Percentiles rank a stretch among this genome's conserved stretches.
phyloP scores from a whole-genome alignment of 1,284 basidiomycete genomes.

The Wallemia mellicola region DNA sequence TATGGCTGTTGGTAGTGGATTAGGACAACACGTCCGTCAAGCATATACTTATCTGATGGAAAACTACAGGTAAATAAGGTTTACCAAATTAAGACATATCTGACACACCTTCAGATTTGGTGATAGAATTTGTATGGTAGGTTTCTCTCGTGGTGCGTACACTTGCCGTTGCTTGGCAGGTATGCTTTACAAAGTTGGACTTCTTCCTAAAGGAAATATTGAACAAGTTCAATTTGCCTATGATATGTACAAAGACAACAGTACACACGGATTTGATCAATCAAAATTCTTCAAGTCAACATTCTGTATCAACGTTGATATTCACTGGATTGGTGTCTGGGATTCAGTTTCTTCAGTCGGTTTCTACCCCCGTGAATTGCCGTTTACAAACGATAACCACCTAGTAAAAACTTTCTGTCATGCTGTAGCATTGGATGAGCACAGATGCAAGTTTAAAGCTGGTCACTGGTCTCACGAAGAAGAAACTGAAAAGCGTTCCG shows the following conservation, averaged over 20 bases:
- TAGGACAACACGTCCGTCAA: constrained; percentile 4
- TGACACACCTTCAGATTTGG: constrained; percentile 6
- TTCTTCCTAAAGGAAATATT: constrained; percentile 11
- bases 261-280: constrained; percentile 5
- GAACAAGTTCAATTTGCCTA: constrained; percentile 13
- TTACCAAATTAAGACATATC: background rate
- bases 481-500: background rate
- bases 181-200: constrained; percentile 15
- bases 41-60: constrained; percentile 10
- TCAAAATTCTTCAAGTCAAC: constrained; percentile 8
- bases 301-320: constrained; percentile 9
- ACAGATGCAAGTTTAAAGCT: constrained; percentile 28
- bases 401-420: constrained; percentile 31
- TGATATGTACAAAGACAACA: constrained; percentile 9
- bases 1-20: background rate
- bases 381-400: constrained; percentile 29
- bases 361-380: constrained; percentile 24
- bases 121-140: constrained; percentile 17
- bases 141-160: constrained; percentile 18
- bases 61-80: constrained; percentile 4
- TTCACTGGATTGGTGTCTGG: constrained; percentile 14
- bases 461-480: constrained; percentile 15
- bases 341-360: constrained; percentile 39
- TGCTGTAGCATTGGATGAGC: constrained; percentile 34
- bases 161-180: constrained; percentile 18